A percentile compares a stretch with the other conserved stretches of the same genome.
These are phyloP conservation scores for Annulohypoxylon nitens DNA, from an alignment of 495 filamentous ascomycete genomes.

Conservation along the genomic window DNA sequence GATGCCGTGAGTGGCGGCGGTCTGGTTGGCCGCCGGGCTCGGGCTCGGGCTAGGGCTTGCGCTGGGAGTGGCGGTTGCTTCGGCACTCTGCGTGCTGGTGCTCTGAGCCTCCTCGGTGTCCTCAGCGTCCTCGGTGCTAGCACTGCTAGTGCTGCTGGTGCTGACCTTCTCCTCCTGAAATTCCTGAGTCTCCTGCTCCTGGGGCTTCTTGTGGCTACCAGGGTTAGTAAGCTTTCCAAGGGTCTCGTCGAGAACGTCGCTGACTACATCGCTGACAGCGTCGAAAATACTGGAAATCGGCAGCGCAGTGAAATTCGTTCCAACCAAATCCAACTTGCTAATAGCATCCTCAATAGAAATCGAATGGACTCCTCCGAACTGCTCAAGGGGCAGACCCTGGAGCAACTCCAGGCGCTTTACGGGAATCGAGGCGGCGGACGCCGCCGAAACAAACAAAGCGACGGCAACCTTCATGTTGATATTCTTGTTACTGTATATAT, in stretches of 20 bases:
- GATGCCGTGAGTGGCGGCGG: background rate
- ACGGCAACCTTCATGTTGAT: slow-evolving; percentile 48
- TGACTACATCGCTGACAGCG: background rate
- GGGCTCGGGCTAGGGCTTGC: background rate
- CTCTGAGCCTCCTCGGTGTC: background rate
- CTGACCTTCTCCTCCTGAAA: slow-evolving; percentile 21
- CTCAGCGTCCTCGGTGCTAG: background rate
- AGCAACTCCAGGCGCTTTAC: slow-evolving; percentile 2
- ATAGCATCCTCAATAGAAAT: slow-evolving; percentile 43
- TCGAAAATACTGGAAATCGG: slow-evolving; percentile 40
- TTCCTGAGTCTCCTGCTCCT: background rate
- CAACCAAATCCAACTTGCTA: slow-evolving; percentile 40
- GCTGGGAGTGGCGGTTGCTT: background rate
- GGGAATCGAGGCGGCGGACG: slow-evolving; percentile 46
- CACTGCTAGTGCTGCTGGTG: background rate
- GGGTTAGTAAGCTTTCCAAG: background rate
- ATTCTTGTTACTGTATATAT: slow-evolving; percentile 37
- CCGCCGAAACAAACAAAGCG: slow-evolving; percentile 48
- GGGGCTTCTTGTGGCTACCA: background rate
- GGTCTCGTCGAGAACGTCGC: slow-evolving; percentile 4
- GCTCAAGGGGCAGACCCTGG: slow-evolving; percentile 43
- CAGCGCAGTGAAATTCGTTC: slow-evolving; percentile 47
- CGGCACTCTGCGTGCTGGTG: background rate
- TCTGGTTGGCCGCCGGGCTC: background rate
- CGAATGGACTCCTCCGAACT: slow-evolving; percentile 44